Base-by-base conservation (phyloP, 2,329 filamentous ascomycete species). In the Xylariomycetidae sp. region DNA sequence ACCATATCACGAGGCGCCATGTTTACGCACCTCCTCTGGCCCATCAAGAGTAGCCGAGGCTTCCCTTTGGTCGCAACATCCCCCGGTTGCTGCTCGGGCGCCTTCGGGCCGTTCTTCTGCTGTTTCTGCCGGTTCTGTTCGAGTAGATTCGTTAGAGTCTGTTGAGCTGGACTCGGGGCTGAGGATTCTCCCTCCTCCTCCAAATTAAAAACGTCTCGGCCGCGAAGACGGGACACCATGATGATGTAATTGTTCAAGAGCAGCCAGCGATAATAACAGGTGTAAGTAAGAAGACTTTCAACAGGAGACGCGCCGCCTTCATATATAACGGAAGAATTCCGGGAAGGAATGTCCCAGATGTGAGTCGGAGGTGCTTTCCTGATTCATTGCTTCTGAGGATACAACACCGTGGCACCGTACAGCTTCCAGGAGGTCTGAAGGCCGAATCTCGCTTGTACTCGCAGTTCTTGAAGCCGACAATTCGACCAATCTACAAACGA, bases 11-110 rank as follows among this genome's bases (percentile, higher is more conserved):
- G n/a, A n/a, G n/a, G n/a, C n/a, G n/a, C n/a, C n/a, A n/a, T n/a
- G n/a, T 28, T 10, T 31, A 56, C 69, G 49, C 67, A 94, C 92
- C 90, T 82, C 67, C 89, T 79, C 63, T 96, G 86, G 4, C 92
- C 92, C 92, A 98, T 97, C 45, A 98, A 69, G 36, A 98, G 67
- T 33, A 98, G 66, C 49, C 89, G 79, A 20, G 92, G 92, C 59
- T 92, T 94, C 62, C 72, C 72, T 53, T 81, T 81, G 17, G 67
- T 61, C 15, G 70, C 61, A 34, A 61, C 59, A 34, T 66, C 66
- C 10, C 66, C 38, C 13, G 61, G 57, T n/a, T 63, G 58, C n/a
- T n/a, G n/a, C 30, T 72, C 69, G 12, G 58, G 56, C 30, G 61
- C 57, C 41, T 69, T 70, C 27, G 56, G 49, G 29, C 59, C 67